phyloP scores from a whole-genome alignment of 345 rosid genomes.

The Rhizophora apiculata region DNA sequence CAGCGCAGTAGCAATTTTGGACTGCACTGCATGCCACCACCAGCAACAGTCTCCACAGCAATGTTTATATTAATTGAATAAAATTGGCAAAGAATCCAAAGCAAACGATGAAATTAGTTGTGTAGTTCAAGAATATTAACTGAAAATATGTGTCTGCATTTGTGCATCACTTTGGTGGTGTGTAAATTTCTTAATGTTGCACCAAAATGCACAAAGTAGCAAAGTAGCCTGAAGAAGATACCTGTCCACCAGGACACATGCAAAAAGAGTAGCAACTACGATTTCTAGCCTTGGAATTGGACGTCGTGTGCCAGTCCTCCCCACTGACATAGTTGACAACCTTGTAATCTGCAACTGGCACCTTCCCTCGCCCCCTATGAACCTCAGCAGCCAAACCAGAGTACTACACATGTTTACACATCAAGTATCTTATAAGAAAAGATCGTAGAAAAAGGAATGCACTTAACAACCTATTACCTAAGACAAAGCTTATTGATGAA shows the following conservation, averaged over 20 bases:
- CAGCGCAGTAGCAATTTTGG: neutral
- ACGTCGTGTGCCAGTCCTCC: conserved; percentile 28
- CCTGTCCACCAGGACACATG: conserved; percentile 99
- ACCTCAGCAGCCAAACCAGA: conserved; percentile 68
- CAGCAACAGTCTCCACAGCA: neutral
- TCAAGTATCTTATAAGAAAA: neutral
- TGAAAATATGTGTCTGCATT: too few species aligned
- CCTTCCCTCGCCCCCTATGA: conserved; percentile 75
- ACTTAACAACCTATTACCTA: neutral
- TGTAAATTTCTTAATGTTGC: too few species aligned
- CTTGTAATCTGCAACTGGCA: conserved; percentile 94
- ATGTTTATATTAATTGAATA: neutral
- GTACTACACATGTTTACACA: conserved; percentile 45
- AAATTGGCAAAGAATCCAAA: neutral
- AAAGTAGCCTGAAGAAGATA: conserved; percentile 19
- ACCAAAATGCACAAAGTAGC: too few species aligned
- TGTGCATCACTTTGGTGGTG: too few species aligned
- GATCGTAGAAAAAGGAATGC: neutral
- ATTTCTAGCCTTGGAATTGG: conserved; percentile 23
- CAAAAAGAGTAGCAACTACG: conserved; percentile 96
- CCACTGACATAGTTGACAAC: conserved; percentile 58
- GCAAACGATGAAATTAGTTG: too few species aligned
- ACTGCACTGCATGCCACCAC: neutral
- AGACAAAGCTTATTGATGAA: neutral
- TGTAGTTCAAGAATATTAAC: too few species aligned